Percentiles rank a stretch among this genome's conserved stretches.
phyloP scores from a whole-genome alignment of 306 rosid genomes.

The Dalbergia cultrata region DNA sequence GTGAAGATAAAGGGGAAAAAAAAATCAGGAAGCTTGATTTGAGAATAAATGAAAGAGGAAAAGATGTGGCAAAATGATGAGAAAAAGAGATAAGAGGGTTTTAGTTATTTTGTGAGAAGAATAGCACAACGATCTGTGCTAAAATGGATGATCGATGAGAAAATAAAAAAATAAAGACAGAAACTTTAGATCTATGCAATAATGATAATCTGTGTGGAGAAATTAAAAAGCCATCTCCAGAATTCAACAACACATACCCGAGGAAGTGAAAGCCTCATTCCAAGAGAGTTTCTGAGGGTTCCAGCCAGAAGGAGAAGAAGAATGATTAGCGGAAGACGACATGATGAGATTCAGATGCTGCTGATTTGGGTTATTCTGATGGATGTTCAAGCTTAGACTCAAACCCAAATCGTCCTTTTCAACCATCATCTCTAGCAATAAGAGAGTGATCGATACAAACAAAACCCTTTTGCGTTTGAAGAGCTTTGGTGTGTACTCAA shows the following conservation, averaged over 20 bases:
- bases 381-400: conserved; percentile 71
- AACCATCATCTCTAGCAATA: conserved; percentile 48
- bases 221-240: background rate
- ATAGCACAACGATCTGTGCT: background rate
- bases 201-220: background rate
- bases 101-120: conserved; percentile 3
- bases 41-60: background rate
- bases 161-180: background rate
- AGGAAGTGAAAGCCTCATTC: conserved; percentile 53
- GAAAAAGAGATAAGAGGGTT: background rate
- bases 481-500: background rate
- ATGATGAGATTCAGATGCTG: conserved; percentile 48
- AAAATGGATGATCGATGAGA: background rate
- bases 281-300: conserved; percentile 52
- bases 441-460: background rate
- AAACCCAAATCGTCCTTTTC: conserved; percentile 77
- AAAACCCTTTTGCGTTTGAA: background rate
- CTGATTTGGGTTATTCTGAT: conserved; percentile 50
- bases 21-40: background rate
- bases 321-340: conserved; percentile 45
- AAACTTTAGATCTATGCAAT: conserved; percentile 57
- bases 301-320: conserved; percentile 43
- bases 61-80: background rate
- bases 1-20: too few relatives aligned
- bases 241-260: conserved; percentile 46